These are phyloP conservation scores for Trebouxia sp. DNA, from an alignment of 139 green algal species.

Conservation along the genomic window DNA sequence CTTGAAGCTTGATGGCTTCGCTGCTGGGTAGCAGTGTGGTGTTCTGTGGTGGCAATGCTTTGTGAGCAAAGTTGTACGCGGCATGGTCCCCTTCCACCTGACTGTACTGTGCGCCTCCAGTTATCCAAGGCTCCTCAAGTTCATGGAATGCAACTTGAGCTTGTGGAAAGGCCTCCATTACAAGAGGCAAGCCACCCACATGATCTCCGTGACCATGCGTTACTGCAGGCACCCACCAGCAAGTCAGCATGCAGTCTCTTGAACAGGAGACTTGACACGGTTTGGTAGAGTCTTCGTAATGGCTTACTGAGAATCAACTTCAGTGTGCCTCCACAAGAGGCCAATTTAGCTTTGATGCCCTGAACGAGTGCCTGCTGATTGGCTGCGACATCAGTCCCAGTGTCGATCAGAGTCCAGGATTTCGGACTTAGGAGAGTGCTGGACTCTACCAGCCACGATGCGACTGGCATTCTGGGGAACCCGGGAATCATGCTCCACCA, in stretches of 20 bases:
- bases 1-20: neutral
- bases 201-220: neutral
- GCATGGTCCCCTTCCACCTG: neutral
- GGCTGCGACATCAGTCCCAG: neutral
- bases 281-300: neutral
- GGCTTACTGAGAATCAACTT: conserved; percentile 8
- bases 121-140: neutral
- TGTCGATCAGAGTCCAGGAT: conserved; percentile 4
- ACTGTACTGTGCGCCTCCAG: neutral
- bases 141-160: neutral
- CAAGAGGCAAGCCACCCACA: neutral
- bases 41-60: neutral
- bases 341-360: conserved; percentile 9
- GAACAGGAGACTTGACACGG: neutral
- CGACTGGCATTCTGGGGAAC: neutral
- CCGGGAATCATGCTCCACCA: neutral
- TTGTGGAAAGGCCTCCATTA: neutral
- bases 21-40: neutral
- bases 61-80: neutral
- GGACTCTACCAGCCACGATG: conserved; percentile 6
- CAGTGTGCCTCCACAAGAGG: neutral
- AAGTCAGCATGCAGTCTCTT: neutral
- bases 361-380: neutral
- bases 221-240: neutral
- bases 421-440: neutral